A percentile compares a stretch with the other conserved stretches of the same genome.
These are phyloP conservation scores for Wickerhamiella infanticola DNA, from an alignment of 1,139 yeast genomes.

Conservation along the genomic window DNA sequence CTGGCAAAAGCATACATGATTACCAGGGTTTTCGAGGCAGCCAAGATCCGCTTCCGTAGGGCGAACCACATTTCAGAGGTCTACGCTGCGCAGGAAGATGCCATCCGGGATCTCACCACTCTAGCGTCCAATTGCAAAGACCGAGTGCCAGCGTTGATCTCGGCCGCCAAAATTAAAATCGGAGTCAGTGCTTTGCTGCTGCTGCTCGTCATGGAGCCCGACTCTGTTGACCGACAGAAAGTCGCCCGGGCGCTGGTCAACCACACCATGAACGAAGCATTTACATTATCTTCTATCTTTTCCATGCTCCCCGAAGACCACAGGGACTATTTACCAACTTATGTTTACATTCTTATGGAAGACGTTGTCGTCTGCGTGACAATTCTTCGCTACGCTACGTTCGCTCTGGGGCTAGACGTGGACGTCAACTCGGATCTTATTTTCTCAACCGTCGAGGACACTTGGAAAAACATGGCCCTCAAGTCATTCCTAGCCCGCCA, in stretches of 20 bases:
- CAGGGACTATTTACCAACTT: slow-evolving; percentile 6
- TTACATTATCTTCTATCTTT: neutral
- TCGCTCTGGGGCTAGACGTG: slow-evolving; percentile 11
- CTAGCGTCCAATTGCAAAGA: neutral
- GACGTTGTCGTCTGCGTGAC: slow-evolving; percentile 10
- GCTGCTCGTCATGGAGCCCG: neutral
- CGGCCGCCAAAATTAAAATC: neutral
- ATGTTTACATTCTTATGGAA: slow-evolving; percentile 7
- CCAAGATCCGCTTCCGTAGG: neutral
- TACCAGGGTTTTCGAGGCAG: neutral
- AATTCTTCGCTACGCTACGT: slow-evolving; percentile 11
- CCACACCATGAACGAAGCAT: slow-evolving; percentile 4
- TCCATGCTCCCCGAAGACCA: neutral
- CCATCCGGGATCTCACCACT: neutral
- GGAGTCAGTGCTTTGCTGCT: slow-evolving; percentile 2
- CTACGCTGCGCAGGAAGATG: neutral
- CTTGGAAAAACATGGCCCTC: slow-evolving; percentile 12
- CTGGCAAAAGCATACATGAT: neutral
- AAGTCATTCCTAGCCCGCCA: slow-evolving; percentile 9
- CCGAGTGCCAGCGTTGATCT: neutral
- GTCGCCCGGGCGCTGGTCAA: slow-evolving; percentile 4
- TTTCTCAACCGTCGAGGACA: slow-evolving; percentile 5
- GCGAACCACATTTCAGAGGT: neutral
- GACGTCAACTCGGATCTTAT: slow-evolving; percentile 13
- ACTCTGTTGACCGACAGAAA: neutral